These are phyloP conservation scores for Citrullus colocynthis DNA, from an alignment of 306 rosid species.

Conservation along the genomic window DNA sequence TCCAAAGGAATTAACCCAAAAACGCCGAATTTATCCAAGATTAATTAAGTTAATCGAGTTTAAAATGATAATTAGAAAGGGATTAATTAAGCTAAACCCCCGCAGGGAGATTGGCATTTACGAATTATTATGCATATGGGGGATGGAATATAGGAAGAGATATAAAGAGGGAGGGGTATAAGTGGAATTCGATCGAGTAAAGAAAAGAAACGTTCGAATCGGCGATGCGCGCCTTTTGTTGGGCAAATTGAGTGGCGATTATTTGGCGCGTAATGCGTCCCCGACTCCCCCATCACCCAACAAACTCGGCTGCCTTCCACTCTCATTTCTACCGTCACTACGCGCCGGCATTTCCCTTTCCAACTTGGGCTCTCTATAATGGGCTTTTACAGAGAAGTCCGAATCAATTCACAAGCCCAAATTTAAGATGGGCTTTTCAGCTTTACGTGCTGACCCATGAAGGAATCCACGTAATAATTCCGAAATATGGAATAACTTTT, in stretches of 20 bases:
- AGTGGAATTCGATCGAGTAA: not conserved
- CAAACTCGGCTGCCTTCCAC: not conserved
- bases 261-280: conserved; percentile 14
- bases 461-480: not conserved
- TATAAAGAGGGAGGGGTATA: not conserved
- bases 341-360: not conserved
- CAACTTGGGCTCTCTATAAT: not conserved
- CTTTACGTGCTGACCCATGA: not conserved
- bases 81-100: not conserved
- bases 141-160: not conserved
- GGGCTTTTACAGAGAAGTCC: not conserved
- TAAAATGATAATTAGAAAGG: not conserved
- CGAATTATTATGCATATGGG: not conserved
- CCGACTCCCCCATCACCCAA: conserved; percentile 3
- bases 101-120: no score
- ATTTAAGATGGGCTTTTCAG: not conserved
- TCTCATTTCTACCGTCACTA: not conserved
- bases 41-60: not conserved
- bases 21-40: not conserved
- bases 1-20: not conserved
- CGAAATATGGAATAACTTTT: not conserved
- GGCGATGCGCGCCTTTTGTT: conserved; percentile 14
- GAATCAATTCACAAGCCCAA: not conserved
- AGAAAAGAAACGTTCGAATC: conserved; percentile 5
- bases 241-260: conserved; percentile 9